phyloP scores from a whole-genome alignment of 2,329 filamentous ascomycete genomes.

The Rhynchosporium agropyri region DNA sequence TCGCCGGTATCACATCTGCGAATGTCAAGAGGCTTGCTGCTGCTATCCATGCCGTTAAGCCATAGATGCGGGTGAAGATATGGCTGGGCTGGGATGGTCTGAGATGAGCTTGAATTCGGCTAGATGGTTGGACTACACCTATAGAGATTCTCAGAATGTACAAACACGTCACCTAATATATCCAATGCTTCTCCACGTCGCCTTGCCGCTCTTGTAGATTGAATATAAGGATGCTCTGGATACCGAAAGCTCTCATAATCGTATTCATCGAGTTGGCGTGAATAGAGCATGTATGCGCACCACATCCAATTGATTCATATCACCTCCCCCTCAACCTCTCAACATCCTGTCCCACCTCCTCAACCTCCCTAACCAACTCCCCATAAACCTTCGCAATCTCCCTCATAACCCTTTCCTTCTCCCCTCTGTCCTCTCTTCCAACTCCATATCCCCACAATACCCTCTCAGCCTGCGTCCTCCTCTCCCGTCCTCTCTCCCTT shows the following conservation, averaged over 20 bases:
- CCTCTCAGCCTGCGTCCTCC: constrained; percentile 34
- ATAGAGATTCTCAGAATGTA: constrained; percentile 26
- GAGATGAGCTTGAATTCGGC: constrained; percentile 3
- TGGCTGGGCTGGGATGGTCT: constrained; percentile 6
- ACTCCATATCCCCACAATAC: constrained; percentile 41
- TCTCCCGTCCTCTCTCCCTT: constrained; percentile 37
- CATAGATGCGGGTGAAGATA: constrained; percentile 30
- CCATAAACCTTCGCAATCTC: constrained; percentile 42
- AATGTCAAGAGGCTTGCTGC: constrained; percentile 82
- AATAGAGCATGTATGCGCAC: no score
- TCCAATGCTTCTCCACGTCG: not conserved
- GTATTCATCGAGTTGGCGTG: no score
- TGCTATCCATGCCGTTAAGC: constrained; percentile 81
- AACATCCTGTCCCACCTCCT: constrained; percentile 41
- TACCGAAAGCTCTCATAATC: no score
- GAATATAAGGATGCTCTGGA: not conserved
- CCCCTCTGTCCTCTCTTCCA: constrained; percentile 32
- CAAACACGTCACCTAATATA: constrained; percentile 17
- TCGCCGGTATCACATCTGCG: constrained; percentile 78
- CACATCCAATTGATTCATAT: not conserved
- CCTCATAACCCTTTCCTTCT: constrained; percentile 42
- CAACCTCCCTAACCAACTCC: constrained; percentile 37
- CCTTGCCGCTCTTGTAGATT: not conserved
- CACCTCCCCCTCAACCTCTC: constrained; percentile 36
- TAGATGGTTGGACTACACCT: constrained; percentile 20